Evolutionary conservation across 1,139 yeast species (phyloP).

Genomic region (Wickerhamomyces sp.): DNA sequence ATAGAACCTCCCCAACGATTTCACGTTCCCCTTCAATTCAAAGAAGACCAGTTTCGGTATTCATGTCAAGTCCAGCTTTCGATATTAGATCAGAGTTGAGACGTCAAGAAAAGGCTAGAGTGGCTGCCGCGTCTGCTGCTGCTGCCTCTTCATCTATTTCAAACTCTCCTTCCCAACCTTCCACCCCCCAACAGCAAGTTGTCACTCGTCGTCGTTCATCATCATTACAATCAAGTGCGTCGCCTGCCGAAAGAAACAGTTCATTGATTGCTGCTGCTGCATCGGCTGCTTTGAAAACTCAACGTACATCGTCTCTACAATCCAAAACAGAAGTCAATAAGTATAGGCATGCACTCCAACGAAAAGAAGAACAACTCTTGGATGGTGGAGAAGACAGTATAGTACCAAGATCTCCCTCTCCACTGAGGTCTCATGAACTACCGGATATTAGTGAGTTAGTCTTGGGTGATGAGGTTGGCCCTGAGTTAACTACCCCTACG

Average conservation of each 20-base stretch:
- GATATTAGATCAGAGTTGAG: slow-evolving; percentile 23
- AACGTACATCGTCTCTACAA: slow-evolving; percentile 19
- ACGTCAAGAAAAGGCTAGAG: slow-evolving; percentile 17
- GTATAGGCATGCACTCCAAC: not conserved
- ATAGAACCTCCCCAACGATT: slow-evolving; percentile 13
- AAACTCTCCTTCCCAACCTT: not conserved
- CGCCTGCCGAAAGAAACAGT: slow-evolving; percentile 2
- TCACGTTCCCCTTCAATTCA: slow-evolving; percentile 19
- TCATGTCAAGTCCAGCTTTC: slow-evolving; percentile 22
- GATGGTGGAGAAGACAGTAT: not conserved
- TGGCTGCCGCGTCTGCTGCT: slow-evolving; percentile 7
- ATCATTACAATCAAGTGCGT: slow-evolving; percentile 15
- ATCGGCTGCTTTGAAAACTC: slow-evolving; percentile 13
- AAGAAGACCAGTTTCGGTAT: slow-evolving; percentile 18
- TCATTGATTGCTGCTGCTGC: slow-evolving; percentile 18
- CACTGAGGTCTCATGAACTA: slow-evolving; percentile 4
- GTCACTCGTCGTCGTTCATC: slow-evolving; percentile 17
- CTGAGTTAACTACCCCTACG: not conserved
- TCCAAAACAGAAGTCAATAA: slow-evolving; percentile 7
- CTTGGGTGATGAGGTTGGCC: not conserved
- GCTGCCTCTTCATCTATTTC: not conserved
- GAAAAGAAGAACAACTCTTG: slow-evolving; percentile 2
- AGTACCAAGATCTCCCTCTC: slow-evolving; percentile 9
- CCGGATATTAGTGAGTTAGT: slow-evolving; percentile 6
- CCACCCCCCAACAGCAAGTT: not conserved